Base-by-base conservation (phyloP, 1,284 basidiomycete genomes). In the Ceraceosorus guamensis region DNA sequence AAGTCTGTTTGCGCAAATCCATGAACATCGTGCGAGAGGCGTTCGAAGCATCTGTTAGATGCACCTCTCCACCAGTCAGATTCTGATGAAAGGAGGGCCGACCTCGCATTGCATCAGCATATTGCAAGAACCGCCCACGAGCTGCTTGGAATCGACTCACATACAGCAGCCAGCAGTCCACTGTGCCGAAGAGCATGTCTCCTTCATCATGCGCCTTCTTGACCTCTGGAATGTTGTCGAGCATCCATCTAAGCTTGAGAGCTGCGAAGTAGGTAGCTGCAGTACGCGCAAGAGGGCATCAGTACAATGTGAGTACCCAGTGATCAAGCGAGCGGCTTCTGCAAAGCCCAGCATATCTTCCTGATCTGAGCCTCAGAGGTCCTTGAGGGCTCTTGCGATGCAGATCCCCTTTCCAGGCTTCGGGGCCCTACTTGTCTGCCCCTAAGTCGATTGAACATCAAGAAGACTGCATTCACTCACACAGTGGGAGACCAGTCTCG, bases 241-340 rank as follows among this genome's bases (percentile, higher is more conserved):
- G 83, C 87, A 98, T 91, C 93, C 93, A 98, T 48, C 88, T 84
- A 58, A 96, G 81, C 80, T 97, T 98, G 78, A 93, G 87, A 3
- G 88, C 91, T 7, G 91, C 92, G 78, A 97, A 97, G 79, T 97
- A 97, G 0, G 92, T 96, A 4, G 75, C 72, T 54, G 60, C 56
- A n/a, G 8, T 24, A 55, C 59, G 30, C 5, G 6, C 5, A 24
- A 48, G 24, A 41, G 8, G 37, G n/a, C 8, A 8, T 41, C 37
- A 41, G 37, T 8, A n/a, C 37, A n/a, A 41, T n/a, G 37, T n/a
- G 8, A n/a, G 8, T 41, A n/a, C 8, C 37, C n/a, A 13, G 30
- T 34, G 7, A 6, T 13, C 13, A 1, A 43, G 2, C n/a, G n/a
- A n/a, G n/a, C n/a, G n/a, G n/a, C n/a, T n/a, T n/a, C n/a, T n/a